Evolutionary conservation across 768 basidiomycete species (phyloP), one percentile per base, ranked within the genome.

Genomic region (Leucocoprinus sp.): DNA sequence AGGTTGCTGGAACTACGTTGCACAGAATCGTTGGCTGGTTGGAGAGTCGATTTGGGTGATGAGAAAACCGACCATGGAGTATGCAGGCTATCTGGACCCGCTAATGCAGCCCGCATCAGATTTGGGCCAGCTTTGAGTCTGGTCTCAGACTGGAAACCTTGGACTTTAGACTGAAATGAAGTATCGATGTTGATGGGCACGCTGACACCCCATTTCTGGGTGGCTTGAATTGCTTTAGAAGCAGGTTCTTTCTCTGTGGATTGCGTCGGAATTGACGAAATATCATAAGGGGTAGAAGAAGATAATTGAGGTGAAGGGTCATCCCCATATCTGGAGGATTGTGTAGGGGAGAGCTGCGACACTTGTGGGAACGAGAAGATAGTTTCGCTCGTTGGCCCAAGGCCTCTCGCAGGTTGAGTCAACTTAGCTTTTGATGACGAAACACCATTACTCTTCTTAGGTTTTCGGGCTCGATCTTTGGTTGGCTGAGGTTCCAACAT

Each of bases 401-500:
- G 11, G 15, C 23, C 33, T 33, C 6, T 8, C 18, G 35, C 4
- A 12, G 31, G 24, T n/a, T 41, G 33, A n/a, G 26, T 15, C 5
- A 33, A 21, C 18, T 35, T 42, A 21, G n/a, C 28, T 19, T 36
- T 33, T 18, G 33, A 28, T 28, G 39, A 34, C 7, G 26, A 7
- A 12, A 8, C 39, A 5, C 33, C 31, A 19, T 33, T 71, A 45
- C 56, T 60, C 60, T 76, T 84, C 56, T 70, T 72, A 35, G 82
- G 82, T 60, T 80, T 82, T 64, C 74, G 79, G 37, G 78, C 80
- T 58, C 84, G 72, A 45, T 76, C 78, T 66, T 78, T 85, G 17
- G 87, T 87, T 40, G 81, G 84, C 87, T 90, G 60, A 58, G 52
- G 46, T 50, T 49, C 46, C 57, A 48, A 50, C 50, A 49, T 50